A percentile compares a stretch with the other conserved stretches of the same genome.
These are phyloP conservation scores for Fusarium musae DNA, from an alignment of 2,329 filamentous ascomycete genomes.

Conservation along the genomic window DNA sequence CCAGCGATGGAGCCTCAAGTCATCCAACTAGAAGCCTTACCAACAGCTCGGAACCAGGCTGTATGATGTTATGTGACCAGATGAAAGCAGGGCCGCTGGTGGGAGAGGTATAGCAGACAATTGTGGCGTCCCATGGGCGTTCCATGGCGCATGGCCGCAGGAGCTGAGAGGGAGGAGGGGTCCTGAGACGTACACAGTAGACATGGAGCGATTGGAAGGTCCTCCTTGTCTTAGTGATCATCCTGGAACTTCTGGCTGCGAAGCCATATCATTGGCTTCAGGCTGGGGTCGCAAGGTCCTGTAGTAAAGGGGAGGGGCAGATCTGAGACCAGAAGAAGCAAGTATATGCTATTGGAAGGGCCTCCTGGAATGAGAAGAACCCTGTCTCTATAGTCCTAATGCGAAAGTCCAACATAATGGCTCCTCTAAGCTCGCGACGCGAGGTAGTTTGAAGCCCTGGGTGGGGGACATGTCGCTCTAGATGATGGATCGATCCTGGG, in stretches of 20 bases:
- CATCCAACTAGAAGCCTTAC: slow-evolving; percentile 34
- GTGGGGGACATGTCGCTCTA: neutral
- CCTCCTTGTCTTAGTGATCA: neutral
- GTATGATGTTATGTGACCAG: slow-evolving; percentile 13
- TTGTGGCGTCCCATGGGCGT: slow-evolving; percentile 30
- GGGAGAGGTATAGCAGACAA: slow-evolving; percentile 5
- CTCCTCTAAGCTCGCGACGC: slow-evolving; percentile 5
- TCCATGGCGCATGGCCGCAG: slow-evolving; percentile 13
- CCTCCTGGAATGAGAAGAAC: slow-evolving; percentile 20
- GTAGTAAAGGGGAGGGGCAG: slow-evolving; percentile 4
- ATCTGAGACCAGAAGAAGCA: slow-evolving; percentile 20
- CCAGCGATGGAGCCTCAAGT: neutral
- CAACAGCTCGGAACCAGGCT: slow-evolving; percentile 26
- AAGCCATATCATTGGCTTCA: slow-evolving; percentile 4
- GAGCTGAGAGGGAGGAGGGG: slow-evolving; percentile 3
- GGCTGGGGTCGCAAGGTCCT: neutral
- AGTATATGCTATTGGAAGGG: neutral
- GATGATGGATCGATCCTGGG: slow-evolving; percentile 5
- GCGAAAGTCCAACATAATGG: neutral
- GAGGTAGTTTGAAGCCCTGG: neutral
- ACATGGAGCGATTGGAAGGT: neutral
- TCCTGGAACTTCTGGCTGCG: neutral
- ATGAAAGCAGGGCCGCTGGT: slow-evolving; percentile 14
- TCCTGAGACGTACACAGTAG: slow-evolving; percentile 2
- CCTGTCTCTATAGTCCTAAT: neutral